Base-by-base conservation (phyloP, 108 stramenopile genomes). In the Conticribra guillardii region DNA sequence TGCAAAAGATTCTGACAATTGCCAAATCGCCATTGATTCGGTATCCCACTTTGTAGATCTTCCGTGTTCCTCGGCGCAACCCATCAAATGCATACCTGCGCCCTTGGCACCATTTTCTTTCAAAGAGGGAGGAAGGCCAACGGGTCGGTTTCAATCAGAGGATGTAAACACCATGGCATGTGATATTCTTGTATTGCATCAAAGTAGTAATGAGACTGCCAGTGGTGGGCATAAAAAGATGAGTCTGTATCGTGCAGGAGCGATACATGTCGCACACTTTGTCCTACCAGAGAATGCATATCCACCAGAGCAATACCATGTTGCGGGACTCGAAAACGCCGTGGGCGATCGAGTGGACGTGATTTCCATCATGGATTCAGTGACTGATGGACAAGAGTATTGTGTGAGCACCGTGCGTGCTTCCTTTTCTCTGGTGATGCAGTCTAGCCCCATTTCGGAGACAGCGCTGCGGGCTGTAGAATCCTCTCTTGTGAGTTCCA, bases 271-370 rank as follows among this genome's bases (percentile, higher is more conserved):
- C 14, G 78, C 63, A 15, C 82, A 85, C 67, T 90, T 83, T 33
- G 22, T 46, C 14, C 50, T 85, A 14, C 47, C 57, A 30, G 58
- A 65, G 16, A 30, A 16, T 18, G 33, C 56, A 45, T 17, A 53
- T 52, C 27, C 29, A 50, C 15, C 31, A 54, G 57, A 64, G 19
- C 22, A 37, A 2, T 57, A 16, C 3, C 30, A 37, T 17, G 24
- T 73, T 53, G 29, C 72, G 16, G 32, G 44, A 45, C 37, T 90
- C 23, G 54, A 68, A 14, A 79, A 90, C 69, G 45, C 82, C 45
- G 87, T 85, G 15, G 71, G 60, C 22, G 60, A 76, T 73, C 52
- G 82, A 48, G 53, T 87, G 19, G 88, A 87, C 48, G 17, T 87
- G 11, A 61, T 69, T 58, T 60, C 67, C 2, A 32, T 14, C 15